A percentile compares a stretch with the other conserved stretches of the same genome.
Conservation (phyloP, 2,329 filamentous ascomycete species). For the Epichloe amarillans region DNA sequence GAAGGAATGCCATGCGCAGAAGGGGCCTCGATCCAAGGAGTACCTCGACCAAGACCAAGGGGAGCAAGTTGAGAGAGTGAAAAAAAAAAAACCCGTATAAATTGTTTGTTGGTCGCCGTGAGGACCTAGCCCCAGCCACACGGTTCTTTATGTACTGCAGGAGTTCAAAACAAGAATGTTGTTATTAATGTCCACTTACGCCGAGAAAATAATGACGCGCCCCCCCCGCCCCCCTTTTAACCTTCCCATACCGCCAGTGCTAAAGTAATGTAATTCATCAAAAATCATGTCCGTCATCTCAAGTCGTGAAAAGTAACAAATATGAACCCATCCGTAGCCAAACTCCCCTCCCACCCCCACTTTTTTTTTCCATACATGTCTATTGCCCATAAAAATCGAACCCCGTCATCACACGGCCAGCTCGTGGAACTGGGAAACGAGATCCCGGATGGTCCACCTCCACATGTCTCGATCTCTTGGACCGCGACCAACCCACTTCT, state of each 20-base stretch:
- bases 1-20: conserved; percentile 58
- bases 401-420: conserved; percentile 7
- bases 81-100: too few relatives aligned
- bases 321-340: background rate
- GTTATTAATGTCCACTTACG: background rate
- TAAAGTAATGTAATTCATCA: conserved; percentile 3
- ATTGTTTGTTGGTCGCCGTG: too few relatives aligned
- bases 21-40: conserved; percentile 62
- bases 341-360: background rate
- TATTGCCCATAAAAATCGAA: background rate
- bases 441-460: conserved; percentile 64
- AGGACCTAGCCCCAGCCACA: background rate
- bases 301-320: conserved; percentile 3
- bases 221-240: too few relatives aligned
- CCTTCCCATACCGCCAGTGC: background rate
- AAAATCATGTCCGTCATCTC: conserved; percentile 7
- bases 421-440: conserved; percentile 33
- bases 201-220: background rate
- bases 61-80: background rate
- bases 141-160: background rate
- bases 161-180: background rate
- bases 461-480: conserved; percentile 46
- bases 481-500: conserved; percentile 62
- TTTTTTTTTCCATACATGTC: background rate
- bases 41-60: conserved; percentile 19